Percentiles rank a stretch among this genome's conserved stretches.
Evolutionary conservation across 129 eudicot genomes (phyloP).

Genomic region (Daucus carota): DH1_v3.0 NC_030381.2:55532501-55533000

Average conservation of each 20-base stretch:
- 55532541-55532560: neutral
- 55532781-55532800: neutral
- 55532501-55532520: conserved; percentile 27
- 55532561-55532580: neutral
- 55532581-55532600: conserved; percentile 1
- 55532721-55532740: neutral
- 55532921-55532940: no score
- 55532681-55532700: neutral
- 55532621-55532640: neutral
- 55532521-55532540: conserved; percentile 12
- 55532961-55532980: no score
- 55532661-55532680: neutral
- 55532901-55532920: no score
- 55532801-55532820: neutral
- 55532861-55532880: neutral
- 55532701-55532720: neutral
- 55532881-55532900: neutral
- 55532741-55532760: neutral
- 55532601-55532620: neutral
- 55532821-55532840: neutral
- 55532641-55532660: neutral
- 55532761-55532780: neutral
- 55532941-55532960: no score
- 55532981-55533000: no score
- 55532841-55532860: neutral